Conservation (phyloP, 371 early-diverging fungal species). For the Lichtheimia hyalospora region DNA sequence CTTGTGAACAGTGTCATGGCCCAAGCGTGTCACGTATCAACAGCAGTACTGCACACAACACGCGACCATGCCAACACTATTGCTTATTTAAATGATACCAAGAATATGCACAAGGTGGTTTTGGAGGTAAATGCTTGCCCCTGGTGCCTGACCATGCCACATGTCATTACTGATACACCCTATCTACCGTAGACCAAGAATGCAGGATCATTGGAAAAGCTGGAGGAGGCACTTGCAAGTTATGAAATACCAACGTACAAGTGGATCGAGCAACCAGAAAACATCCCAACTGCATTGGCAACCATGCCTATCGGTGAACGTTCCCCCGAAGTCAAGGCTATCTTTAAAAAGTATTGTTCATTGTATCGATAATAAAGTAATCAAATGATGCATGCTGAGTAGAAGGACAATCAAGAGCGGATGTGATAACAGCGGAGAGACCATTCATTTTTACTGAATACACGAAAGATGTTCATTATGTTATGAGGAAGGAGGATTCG, state of each 20-base stretch:
- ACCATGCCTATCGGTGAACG: constrained; percentile 69
- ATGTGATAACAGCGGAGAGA: no score
- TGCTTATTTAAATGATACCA: constrained; percentile 63
- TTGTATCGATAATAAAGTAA: constrained; percentile 31
- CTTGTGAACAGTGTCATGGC: constrained; percentile 64
- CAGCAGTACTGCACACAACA: constrained; percentile 67
- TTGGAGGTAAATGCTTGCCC: constrained; percentile 52
- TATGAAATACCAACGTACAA: constrained; percentile 60
- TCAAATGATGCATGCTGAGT: no score
- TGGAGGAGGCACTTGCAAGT: constrained; percentile 56
- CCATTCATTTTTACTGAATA: no score
- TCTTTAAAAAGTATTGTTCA: constrained; percentile 64
- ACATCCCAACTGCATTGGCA: constrained; percentile 80
- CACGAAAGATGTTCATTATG: no score
- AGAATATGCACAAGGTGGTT: constrained; percentile 83
- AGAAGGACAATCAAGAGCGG: no score
- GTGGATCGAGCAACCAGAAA: constrained; percentile 89
- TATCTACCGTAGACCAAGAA: constrained; percentile 65
- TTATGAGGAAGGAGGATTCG: no score
- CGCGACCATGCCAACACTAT: constrained; percentile 59
- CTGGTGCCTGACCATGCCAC: neutral
- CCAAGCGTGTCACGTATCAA: constrained; percentile 87
- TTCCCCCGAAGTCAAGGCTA: constrained; percentile 56
- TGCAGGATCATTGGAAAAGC: constrained; percentile 57
- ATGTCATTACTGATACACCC: neutral